Base-by-base conservation (phyloP, 2,329 filamentous ascomycete species). In the Epichloe typhina region DNA sequence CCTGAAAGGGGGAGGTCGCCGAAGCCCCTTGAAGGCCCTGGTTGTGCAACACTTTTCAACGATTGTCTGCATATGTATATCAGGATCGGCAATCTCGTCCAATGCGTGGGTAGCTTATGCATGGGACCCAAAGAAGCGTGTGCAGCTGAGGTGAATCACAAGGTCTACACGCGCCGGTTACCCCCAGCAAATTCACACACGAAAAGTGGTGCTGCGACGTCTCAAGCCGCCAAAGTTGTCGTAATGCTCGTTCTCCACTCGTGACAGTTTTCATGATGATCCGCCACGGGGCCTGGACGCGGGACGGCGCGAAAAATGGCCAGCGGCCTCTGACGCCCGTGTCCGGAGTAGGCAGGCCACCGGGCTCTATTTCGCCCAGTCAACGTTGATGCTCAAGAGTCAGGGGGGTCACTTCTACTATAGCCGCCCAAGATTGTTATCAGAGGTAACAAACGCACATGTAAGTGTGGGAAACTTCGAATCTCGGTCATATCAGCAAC, bases 301-400 rank as follows among this genome's bases (percentile, higher is more conserved):
- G 45, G 46, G 50, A 51, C 45, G 50, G 50, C 46, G 36, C 50
- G 50, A 23, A 39, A 39, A 47, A 31, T 39, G n/a, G 21, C 39
- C 40, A 37, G 35, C 39, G 39, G 17, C 40, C 38, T 39, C 47
- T 37, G 26, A 37, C 15, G 15, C 26, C 17, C 36, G 26, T 31
- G 3, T 31, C 8, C 26, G 26, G 26, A 31, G 26, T 31, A 11
- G 8, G 26, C 26, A 31, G 26, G 26, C 26, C 26, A 31, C 26
- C 9, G 3, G 26, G 4, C 9, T 31, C 26, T 11, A 31, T 9
- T 31, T 31, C 26, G 26, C 26, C 26, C 26, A 1, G 26, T 33
- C 31, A 35, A 43, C 5, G 17, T 49, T 40, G 26, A 31, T 31
- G 26, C 26, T 31, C 26, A 11, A 31, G 31, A 31, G 31, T 31